Evolutionary conservation across 2,329 filamentous ascomycete genomes (phyloP).

Genomic region (Claviceps sp.): DNA sequence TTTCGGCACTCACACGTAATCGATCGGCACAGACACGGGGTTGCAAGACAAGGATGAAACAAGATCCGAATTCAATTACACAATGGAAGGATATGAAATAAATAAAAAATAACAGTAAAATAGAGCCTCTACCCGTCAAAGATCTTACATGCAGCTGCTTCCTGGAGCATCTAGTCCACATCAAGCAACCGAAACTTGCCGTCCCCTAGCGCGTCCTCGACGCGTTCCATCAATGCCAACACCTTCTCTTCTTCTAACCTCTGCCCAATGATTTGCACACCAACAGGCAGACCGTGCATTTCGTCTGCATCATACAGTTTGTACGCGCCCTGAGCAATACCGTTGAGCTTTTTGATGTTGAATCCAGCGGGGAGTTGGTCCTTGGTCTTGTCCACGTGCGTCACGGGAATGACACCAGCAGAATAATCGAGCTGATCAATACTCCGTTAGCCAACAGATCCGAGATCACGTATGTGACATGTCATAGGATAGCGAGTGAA

Average conservation of each 20-base stretch:
- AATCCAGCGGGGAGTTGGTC: constrained; percentile 53
- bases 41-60: background rate
- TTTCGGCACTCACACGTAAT: no score
- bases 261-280: constrained; percentile 68
- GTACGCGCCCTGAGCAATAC: constrained; percentile 70
- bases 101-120: background rate
- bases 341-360: constrained; percentile 54
- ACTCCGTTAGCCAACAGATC: background rate
- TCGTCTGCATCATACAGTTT: constrained; percentile 68
- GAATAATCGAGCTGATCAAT: constrained; percentile 62
- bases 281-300: constrained; percentile 83
- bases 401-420: constrained; percentile 70
- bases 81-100: background rate
- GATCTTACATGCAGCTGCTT: constrained; percentile 3
- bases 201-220: constrained; percentile 59
- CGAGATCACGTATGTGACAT: no score
- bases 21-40: no score
- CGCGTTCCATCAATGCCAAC: constrained; percentile 60
- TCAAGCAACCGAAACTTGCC: constrained; percentile 39
- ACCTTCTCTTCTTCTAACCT: constrained; percentile 82
- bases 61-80: background rate
- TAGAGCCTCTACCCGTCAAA: background rate
- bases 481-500: no score
- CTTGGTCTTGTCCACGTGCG: constrained; percentile 58
- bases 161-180: constrained; percentile 23